Evolutionary conservation across 225 moss, liverwort and hornwort species (phyloP).

Genomic region (Takakia lepidozioides): DNA sequence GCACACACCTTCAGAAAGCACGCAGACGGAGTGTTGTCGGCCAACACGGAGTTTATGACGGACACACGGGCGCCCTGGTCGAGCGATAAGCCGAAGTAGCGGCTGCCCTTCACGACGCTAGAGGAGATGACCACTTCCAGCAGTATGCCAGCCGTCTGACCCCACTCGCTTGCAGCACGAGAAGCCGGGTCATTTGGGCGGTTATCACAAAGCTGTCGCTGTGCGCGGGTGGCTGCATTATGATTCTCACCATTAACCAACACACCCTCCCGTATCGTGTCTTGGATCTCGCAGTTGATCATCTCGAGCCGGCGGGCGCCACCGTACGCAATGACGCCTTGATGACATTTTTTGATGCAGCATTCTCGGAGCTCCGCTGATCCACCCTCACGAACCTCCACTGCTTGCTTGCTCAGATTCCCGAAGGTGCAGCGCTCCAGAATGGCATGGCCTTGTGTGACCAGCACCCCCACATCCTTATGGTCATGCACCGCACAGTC

Average conservation of each 20-base stretch:
- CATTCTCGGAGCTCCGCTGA: background rate
- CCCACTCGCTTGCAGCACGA: background rate
- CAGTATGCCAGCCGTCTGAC: background rate
- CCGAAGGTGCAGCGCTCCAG: conserved; percentile 1
- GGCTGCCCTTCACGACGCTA: conserved; percentile 3
- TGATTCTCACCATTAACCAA: background rate
- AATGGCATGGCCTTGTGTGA: background rate
- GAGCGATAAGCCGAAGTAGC: conserved; percentile 1
- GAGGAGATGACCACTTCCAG: conserved; percentile 5
- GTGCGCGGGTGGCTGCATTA: conserved; percentile 7
- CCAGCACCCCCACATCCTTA: conserved; percentile 1
- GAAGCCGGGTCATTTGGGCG: background rate
- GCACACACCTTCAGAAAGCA: conserved; percentile 5
- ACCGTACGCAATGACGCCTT: conserved; percentile 2
- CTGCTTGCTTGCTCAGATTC: conserved; percentile 3
- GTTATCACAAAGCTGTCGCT: background rate
- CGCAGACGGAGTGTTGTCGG: conserved; percentile 4
- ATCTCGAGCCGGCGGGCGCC: conserved; percentile 5
- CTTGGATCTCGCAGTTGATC: conserved; percentile 7
- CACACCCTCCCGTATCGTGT: conserved; percentile 5
- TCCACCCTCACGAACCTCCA: conserved; percentile 10
- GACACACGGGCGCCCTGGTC: conserved; percentile 2
- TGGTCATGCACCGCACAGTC: conserved; percentile 3
- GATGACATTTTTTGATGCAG: background rate
- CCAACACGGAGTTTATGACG: background rate